These are phyloP conservation scores for Kalmusia sp. DNA, from an alignment of 2,329 filamentous ascomycete genomes.

Conservation along the genomic window DNA sequence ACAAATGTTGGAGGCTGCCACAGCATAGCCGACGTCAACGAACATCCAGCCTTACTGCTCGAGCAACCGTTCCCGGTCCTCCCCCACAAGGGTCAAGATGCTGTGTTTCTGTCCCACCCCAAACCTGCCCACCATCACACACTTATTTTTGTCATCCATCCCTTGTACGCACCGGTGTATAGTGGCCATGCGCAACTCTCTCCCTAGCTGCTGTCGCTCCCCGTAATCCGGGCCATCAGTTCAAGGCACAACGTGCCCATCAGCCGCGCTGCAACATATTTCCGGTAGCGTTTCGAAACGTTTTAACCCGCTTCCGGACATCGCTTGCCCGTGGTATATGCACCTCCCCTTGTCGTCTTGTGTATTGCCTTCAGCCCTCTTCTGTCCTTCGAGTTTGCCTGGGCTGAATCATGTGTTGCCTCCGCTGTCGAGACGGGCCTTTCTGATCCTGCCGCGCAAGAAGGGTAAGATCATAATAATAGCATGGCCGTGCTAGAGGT, in stretches of 20 bases:
- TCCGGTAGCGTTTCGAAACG: slow-evolving; percentile 30
- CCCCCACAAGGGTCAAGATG: slow-evolving; percentile 1
- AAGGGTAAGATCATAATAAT: slow-evolving; percentile 11
- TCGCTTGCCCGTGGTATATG: slow-evolving; percentile 18
- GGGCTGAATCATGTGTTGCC: slow-evolving; percentile 1
- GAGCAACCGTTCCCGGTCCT: not conserved
- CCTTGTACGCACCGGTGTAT: slow-evolving; percentile 3
- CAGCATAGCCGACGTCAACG: not conserved
- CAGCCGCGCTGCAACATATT: slow-evolving; percentile 19
- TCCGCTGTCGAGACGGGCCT: not conserved
- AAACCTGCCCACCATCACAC: slow-evolving; percentile 1
- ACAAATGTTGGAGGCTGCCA: not conserved
- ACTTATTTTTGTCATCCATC: slow-evolving; percentile 8
- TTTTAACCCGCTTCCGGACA: slow-evolving; percentile 31
- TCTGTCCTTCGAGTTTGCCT: not conserved
- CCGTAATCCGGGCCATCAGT: slow-evolving; percentile 29
- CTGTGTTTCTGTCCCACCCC: not conserved
- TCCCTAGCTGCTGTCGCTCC: slow-evolving; percentile 7
- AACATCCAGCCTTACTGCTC: not conserved
- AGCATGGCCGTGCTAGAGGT: not conserved
- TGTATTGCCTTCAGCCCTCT: slow-evolving; percentile 24
- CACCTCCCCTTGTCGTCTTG: slow-evolving; percentile 16
- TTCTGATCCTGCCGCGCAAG: not conserved
- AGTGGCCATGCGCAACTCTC: slow-evolving; percentile 5
- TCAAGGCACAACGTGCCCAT: slow-evolving; percentile 21